Conservation (phyloP, 202 grass and related monocot genomes). For the Panicum hallii region DNA sequence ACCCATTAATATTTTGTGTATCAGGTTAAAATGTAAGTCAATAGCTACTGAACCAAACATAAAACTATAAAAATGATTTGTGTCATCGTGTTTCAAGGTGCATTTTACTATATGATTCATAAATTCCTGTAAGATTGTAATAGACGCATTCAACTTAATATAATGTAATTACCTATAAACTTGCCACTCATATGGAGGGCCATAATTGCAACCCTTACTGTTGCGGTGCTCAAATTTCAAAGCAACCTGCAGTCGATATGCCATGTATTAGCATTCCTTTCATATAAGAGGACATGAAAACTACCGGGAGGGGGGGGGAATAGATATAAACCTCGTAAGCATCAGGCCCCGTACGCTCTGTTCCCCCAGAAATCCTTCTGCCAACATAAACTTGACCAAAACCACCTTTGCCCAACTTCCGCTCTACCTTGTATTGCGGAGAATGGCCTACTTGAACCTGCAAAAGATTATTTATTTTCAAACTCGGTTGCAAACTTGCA, state of each 20-base stretch:
- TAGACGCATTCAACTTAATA: constrained; percentile 36
- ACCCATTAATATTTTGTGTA: constrained; percentile 2
- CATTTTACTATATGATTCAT: constrained; percentile 28
- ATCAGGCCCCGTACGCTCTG: constrained; percentile 81
- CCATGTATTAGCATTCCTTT: constrained; percentile 18
- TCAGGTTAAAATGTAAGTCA: constrained; percentile 26
- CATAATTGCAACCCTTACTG: constrained; percentile 98
- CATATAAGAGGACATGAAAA: not conserved
- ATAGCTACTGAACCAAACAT: not conserved
- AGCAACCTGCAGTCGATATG: constrained; percentile 69
- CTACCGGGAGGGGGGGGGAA: not conserved
- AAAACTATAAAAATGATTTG: not conserved
- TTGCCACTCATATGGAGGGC: constrained; percentile 99
- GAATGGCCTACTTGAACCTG: constrained; percentile 99
- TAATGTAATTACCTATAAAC: constrained; percentile 81
- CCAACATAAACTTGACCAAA: constrained; percentile 99
- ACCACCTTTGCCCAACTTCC: constrained; percentile 98
- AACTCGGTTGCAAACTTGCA: constrained; percentile 2
- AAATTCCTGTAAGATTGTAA: constrained; percentile 14
- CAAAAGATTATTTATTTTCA: constrained; percentile 26
- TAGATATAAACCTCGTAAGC: constrained; percentile 79
- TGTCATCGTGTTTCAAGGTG: not conserved
- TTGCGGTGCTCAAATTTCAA: constrained; percentile 98
- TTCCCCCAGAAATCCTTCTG: constrained; percentile 89
- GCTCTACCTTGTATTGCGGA: constrained; percentile 91